Evolutionary conservation across 2,329 filamentous ascomycete genomes (phyloP).

Genomic region (Diaporthe humulicola): DNA sequence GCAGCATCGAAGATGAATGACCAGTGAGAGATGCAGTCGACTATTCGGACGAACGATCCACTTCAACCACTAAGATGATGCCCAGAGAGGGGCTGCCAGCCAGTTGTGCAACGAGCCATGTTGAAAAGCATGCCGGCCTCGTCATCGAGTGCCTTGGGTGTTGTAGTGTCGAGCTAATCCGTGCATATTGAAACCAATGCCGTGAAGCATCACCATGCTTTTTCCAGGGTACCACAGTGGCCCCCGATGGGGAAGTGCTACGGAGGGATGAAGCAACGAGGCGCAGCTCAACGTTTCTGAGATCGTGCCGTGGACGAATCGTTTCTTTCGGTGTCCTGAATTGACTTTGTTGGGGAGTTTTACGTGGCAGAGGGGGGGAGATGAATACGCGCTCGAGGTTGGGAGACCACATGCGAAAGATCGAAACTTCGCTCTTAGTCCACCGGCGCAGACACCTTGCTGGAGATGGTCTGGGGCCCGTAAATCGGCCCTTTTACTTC

Average conservation of each 20-base stretch:
- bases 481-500: not conserved
- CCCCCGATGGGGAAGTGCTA: not conserved
- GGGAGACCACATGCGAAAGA: not conserved
- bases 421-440: not conserved
- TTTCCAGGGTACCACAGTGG: not conserved
- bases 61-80: not conserved
- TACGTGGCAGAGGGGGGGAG: slow-evolving; percentile 5
- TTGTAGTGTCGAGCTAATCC: slow-evolving; percentile 16
- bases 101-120: not conserved
- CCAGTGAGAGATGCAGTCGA: not conserved
- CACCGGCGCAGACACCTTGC: not conserved
- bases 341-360: slow-evolving; percentile 30
- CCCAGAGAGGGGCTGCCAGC: not conserved
- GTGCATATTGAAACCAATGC: slow-evolving; percentile 24
- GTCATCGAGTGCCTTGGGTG: not conserved
- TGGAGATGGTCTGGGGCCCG: not conserved
- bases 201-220: slow-evolving; percentile 15
- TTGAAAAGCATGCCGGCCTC: not conserved
- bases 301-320: slow-evolving; percentile 20
- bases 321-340: not conserved
- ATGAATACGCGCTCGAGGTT: not conserved
- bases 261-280: not conserved
- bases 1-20: not conserved
- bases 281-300: slow-evolving; percentile 22
- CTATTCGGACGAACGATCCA: not conserved